Base-by-base conservation (phyloP, 805 yeast species). In the Myxozyma mucilagina region DNA sequence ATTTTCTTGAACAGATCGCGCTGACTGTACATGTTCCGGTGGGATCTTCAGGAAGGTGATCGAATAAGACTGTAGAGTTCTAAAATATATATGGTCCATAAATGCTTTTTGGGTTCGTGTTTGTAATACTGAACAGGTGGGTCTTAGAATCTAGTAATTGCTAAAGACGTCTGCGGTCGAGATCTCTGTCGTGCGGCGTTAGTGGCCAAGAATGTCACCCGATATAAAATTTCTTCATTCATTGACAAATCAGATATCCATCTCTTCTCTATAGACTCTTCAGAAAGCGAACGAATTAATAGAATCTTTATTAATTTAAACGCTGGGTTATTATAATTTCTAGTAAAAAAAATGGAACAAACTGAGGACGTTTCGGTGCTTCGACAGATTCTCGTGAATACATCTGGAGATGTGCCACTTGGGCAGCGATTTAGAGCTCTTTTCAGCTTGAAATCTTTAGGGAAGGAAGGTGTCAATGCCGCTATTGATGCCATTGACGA, bases 341-440 rank as follows among this genome's bases (percentile, higher is more conserved):
- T n/a, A 10, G 5, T 13, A 2, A 14, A 16, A 34, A 35, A 39
- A 13, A 60, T 60, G 64, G 58, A 57, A 6, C 34, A 14, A 20
- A 9, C 18, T 13, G 66, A 61, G 16, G 57, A 55, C 9, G 41
- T 64, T 3, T 16, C 39, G 10, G 52, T 47, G 50, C 45, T 65
- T 47, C 59, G 65, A 7, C 44, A 59, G 10, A 42, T 57, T 31
- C 61, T 65, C 32, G 50, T 36, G n/a, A 61, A 65, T 38, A 54
- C n/a, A 4, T 49, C 64, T 47, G 96, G 97, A 2, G 78, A 84
- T 14, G 84, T 83, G 20, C 86, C 87, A 59, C 81, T 94, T 38
- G 94, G 97, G 4, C 85, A 82, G 74, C 82, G 99, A 70, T 94
- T 94, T 77, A 83, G 99, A 74, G 98, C 99, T 6, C 80, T 94